Conservation (phyloP, 1,284 basidiomycete genomes). For the Ustilago loliicola region DNA sequence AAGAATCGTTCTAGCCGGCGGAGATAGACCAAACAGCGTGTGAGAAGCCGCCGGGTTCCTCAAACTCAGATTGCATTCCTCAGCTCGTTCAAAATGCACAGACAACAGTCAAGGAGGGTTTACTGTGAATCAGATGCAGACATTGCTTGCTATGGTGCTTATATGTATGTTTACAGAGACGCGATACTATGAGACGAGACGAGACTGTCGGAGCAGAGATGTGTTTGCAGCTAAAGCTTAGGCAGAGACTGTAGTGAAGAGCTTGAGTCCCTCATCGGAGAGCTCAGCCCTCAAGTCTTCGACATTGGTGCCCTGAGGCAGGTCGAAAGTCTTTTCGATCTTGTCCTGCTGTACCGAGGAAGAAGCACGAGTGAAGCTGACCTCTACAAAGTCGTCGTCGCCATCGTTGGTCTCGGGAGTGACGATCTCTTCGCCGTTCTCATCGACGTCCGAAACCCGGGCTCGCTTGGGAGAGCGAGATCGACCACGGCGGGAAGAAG, state of each 20-base stretch:
- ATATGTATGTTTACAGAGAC: slow-evolving; percentile 11
- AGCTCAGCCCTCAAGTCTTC: slow-evolving; percentile 51
- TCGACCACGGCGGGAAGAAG: slow-evolving; percentile 36
- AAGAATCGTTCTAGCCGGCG: background rate
- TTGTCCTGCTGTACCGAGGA: slow-evolving; percentile 7
- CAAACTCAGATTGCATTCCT: background rate
- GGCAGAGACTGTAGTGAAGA: slow-evolving; percentile 48
- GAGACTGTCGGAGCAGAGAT: background rate
- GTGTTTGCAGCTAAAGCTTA: too few relatives aligned
- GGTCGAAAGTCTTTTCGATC: slow-evolving; percentile 39
- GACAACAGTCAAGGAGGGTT: background rate
- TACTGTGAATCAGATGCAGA: slow-evolving; percentile 10
- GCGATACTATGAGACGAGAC: slow-evolving; percentile 12
- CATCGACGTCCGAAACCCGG: slow-evolving; percentile 53
- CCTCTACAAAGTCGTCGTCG: slow-evolving; percentile 51
- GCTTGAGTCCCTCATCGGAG: slow-evolving; percentile 43
- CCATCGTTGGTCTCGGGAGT: slow-evolving; percentile 21
- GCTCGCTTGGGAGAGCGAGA: slow-evolving; percentile 56
- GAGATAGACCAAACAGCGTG: background rate
- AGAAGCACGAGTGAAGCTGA: slow-evolving; percentile 33
- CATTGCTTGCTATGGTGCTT: slow-evolving; percentile 3
- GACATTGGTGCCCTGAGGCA: slow-evolving; percentile 39
- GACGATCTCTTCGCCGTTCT: slow-evolving; percentile 56
- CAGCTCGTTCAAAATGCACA: too few relatives aligned
- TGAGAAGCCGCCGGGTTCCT: slow-evolving; percentile 4